phyloP scores from a whole-genome alignment of 208 protist species.

The Zelonia costaricensis region DNA sequence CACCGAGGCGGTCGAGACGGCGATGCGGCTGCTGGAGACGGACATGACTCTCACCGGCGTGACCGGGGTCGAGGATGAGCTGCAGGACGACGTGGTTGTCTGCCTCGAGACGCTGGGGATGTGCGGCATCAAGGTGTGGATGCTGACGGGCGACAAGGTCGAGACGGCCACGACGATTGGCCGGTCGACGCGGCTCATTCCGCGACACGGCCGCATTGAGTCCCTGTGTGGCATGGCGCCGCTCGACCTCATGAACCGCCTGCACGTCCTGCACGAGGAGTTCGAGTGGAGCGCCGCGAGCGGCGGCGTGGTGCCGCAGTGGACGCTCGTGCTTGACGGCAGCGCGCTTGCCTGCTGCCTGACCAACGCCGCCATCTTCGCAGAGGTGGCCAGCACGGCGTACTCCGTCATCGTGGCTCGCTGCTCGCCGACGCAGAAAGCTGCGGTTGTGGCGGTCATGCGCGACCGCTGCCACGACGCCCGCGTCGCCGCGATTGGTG shows the following conservation, averaged over 20 bases:
- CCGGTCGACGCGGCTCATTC: conserved; percentile 90
- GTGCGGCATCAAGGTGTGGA: conserved; percentile 98
- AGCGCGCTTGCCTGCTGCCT: conserved; percentile 67
- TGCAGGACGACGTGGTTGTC: conserved; percentile 95
- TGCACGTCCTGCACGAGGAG: conserved; percentile 44
- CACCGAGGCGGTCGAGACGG: conserved; percentile 61
- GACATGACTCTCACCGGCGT: conserved; percentile 93
- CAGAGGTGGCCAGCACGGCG: conserved; percentile 51
- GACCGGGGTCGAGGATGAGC: conserved; percentile 98
- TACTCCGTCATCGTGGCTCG: conserved; percentile 96
- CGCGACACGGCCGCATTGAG: conserved; percentile 66
- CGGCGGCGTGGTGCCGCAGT: conserved; percentile 22
- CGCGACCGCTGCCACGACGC: conserved; percentile 39
- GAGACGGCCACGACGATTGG: conserved; percentile 97
- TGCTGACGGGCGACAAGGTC: conserved; percentile 99
- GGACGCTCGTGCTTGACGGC: conserved; percentile 88
- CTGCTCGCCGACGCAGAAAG: conserved; percentile 98
- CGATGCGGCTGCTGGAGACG: conserved; percentile 80
- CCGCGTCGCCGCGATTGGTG: conserved; percentile 96
- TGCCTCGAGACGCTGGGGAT: conserved; percentile 96
- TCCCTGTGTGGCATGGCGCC: conserved; percentile 41
- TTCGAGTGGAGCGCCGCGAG: conserved; percentile 19
- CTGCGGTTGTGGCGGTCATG: conserved; percentile 93
- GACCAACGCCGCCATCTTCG: conserved; percentile 43
- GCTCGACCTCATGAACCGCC: conserved; percentile 32